Conservation (phyloP, 2,329 filamentous ascomycete species). For the Fusarium penzigii region DNA sequence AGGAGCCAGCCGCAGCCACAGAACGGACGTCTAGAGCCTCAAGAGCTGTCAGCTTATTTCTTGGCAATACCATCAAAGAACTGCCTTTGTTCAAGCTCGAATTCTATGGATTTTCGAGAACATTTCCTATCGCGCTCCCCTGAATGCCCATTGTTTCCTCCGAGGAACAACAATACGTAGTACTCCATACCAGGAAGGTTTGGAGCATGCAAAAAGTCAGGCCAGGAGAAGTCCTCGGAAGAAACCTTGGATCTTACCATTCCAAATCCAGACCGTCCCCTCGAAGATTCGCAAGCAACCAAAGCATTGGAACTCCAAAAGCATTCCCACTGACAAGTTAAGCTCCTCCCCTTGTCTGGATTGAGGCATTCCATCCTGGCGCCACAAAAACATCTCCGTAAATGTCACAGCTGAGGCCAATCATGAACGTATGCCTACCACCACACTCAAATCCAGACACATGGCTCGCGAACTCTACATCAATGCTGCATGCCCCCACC, state of each 20-base stretch:
- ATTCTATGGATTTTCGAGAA: not conserved
- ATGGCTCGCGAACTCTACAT: not conserved
- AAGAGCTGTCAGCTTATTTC: not conserved
- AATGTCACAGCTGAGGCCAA: not conserved
- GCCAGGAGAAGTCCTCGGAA: not conserved
- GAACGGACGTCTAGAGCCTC: not conserved
- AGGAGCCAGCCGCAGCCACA: not conserved
- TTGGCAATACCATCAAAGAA: not conserved
- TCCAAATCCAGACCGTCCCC: not conserved
- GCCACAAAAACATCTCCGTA: not conserved
- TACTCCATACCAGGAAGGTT: not conserved
- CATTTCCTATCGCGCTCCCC: not conserved
- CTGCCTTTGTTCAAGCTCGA: not conserved
- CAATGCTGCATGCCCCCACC: not conserved
- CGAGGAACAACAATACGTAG: too few relatives aligned
- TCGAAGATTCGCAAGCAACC: not conserved
- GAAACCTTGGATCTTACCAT: not conserved
- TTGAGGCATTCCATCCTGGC: not conserved
- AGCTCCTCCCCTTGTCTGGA: not conserved
- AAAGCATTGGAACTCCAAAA: not conserved
- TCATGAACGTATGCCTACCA: not conserved
- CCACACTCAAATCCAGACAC: not conserved
- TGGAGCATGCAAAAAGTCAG: not conserved
- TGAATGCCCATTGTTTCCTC: not conserved
- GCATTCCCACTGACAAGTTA: not conserved